Evolutionary conservation across 495 filamentous ascomycete species (phyloP).

Genomic region (Aspergillus avenaceus): DNA sequence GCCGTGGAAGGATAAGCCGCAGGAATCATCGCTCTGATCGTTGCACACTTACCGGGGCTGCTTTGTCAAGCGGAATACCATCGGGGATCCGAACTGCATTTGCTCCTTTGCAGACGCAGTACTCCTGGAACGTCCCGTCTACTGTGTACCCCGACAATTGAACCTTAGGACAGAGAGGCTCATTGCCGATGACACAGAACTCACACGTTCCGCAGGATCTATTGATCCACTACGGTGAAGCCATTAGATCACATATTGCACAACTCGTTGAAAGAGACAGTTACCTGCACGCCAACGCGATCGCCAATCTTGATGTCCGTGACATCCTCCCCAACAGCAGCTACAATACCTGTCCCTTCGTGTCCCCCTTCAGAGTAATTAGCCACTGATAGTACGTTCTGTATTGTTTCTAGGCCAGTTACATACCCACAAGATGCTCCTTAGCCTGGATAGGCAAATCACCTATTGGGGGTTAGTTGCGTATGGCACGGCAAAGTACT

Average conservation of each 20-base stretch:
- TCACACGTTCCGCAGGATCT: slow-evolving; percentile 64
- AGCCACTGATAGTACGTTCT: no score
- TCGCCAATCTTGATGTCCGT: slow-evolving; percentile 5
- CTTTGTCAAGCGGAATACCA: slow-evolving; percentile 63
- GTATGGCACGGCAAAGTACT: no score
- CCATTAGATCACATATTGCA: not conserved
- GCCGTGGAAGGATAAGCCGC: no score
- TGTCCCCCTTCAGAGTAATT: no score
- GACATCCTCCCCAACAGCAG: no score
- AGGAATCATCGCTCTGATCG: no score
- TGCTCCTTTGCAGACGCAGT: slow-evolving; percentile 71
- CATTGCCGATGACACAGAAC: slow-evolving; percentile 61
- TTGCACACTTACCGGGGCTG: slow-evolving; percentile 64
- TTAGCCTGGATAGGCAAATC: no score
- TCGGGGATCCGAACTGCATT: slow-evolving; percentile 73
- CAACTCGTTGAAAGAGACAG: not conserved
- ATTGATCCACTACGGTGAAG: slow-evolving; percentile 61
- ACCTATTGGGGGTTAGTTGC: no score
- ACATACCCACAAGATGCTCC: no score
- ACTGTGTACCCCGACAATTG: slow-evolving; percentile 63
- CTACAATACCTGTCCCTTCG: no score
- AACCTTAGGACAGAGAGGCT: slow-evolving; percentile 63
- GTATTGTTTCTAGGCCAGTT: no score
- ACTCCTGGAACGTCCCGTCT: slow-evolving; percentile 53
- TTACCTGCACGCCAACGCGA: slow-evolving; percentile 9